phyloP scores from a whole-genome alignment of 345 rosid genomes.

The Brassica incana region DNA sequence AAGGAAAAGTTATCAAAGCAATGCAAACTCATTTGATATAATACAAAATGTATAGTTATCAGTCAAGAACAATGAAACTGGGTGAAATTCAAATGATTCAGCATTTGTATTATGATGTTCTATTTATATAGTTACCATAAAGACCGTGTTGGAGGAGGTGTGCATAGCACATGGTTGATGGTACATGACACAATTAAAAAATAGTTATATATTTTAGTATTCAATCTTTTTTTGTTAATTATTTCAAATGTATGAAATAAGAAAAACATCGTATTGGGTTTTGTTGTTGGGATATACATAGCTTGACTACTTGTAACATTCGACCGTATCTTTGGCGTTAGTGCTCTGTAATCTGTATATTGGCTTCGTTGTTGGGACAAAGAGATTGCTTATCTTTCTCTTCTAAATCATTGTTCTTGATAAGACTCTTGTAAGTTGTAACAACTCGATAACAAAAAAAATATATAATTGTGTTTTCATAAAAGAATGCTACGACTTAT shows the following conservation, averaged over 20 bases:
- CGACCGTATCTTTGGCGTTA: slow-evolving; percentile 22
- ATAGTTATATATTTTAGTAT: not conserved
- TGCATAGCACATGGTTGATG: not conserved
- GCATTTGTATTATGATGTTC: not conserved
- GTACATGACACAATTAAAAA: not conserved
- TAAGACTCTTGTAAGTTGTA: not conserved
- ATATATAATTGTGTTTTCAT: too few species aligned
- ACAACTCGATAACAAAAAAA: not conserved
- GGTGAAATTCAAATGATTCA: not conserved
- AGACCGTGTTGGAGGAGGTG: not conserved
- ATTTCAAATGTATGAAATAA: not conserved
- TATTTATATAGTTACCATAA: not conserved
- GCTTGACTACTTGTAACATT: slow-evolving; percentile 16
- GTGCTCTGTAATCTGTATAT: slow-evolving; percentile 32
- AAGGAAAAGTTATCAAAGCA: not conserved
- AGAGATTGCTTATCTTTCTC: slow-evolving; percentile 6
- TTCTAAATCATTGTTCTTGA: not conserved
- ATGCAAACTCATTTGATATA: not conserved
- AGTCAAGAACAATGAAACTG: not conserved
- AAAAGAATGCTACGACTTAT: not conserved
- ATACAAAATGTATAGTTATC: not conserved
- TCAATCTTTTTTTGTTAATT: not conserved
- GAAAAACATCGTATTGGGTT: slow-evolving; percentile 3
- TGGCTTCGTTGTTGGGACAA: slow-evolving; percentile 35
- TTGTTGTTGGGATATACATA: slow-evolving; percentile 8